Percentiles rank a stretch among this genome's conserved stretches.
These are phyloP conservation scores for Vairimorpha ceranae DNA, from an alignment of 371 early-diverging fungal species.

Conservation along the genomic window DNA sequence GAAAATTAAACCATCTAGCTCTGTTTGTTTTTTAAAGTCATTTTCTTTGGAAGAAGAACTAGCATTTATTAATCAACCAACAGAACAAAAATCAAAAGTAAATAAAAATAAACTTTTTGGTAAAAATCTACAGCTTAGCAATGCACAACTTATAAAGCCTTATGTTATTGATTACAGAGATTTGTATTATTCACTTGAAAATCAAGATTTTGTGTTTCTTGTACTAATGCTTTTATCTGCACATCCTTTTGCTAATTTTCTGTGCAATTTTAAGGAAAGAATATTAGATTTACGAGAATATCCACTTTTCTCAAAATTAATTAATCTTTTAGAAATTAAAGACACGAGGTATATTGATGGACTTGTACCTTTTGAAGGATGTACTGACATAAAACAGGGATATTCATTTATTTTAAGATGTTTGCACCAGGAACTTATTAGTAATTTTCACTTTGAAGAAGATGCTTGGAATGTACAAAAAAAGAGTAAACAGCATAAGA, in stretches of 20 bases:
- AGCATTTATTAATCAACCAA: not conserved
- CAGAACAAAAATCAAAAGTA: not conserved
- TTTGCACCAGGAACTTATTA: conserved; percentile 12
- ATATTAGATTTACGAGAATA: not conserved
- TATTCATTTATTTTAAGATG: conserved; percentile 9
- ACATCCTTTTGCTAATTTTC: conserved; percentile 20
- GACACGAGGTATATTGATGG: not conserved
- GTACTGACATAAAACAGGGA: not conserved
- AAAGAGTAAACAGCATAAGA: not conserved
- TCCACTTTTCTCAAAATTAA: not conserved
- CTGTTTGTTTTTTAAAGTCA: not conserved
- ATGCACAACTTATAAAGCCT: not conserved
- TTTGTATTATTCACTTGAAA: not conserved
- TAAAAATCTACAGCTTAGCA: not conserved
- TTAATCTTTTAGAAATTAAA: not conserved
- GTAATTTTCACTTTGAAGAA: conserved; percentile 22
- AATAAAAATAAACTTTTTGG: not conserved
- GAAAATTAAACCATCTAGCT: not conserved
- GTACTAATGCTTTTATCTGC: not conserved
- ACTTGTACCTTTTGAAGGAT: conserved; percentile 1
- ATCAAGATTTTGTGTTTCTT: not conserved
- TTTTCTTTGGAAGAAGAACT: not conserved
- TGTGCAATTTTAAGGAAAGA: conserved; percentile 6
- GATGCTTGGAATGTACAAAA: conserved; percentile 17
- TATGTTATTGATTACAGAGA: not conserved